Base-by-base conservation (phyloP, 1,284 basidiomycete species). In the Apiotrichum porosum region DNA sequence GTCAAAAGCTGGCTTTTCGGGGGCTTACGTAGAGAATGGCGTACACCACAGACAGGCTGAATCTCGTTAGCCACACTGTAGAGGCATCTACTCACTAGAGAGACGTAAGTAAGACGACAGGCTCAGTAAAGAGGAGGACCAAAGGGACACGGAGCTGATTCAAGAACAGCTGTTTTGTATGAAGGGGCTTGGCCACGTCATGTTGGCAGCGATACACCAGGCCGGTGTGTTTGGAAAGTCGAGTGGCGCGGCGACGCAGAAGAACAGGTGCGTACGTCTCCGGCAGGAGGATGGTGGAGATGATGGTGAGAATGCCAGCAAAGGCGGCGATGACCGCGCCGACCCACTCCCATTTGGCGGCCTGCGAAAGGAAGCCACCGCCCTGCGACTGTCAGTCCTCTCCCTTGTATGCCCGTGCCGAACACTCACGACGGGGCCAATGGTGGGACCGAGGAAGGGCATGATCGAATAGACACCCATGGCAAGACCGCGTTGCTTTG, bases 281-380 rank as follows among this genome's bases (percentile, higher is more conserved):
- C 4, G 74, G 71, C 15, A 63, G 57, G 44, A 65, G 49, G 38
- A 63, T 31, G n/a, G 58, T 44, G 39, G 55, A 57, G 14, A 62
- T 46, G 49, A 68, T 53, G 32, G 66, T 65, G 18, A 62, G 50
- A 2, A 39, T 37, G 17, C 62, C 47, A 50, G 65, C 66, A 60
- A 75, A 71, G 35, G 74, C 60, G 56, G 83, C 79, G 72, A 84
- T 79, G 35, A 85, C 68, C 76, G 81, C 84, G 61, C 84, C 84
- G 44, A 81, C 81, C 74, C 76, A 77, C 23, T 72, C 51, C 76
- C 75, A 77, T 0, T 58, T 61, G 4, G 49, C 28, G 9, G 30
- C 34, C 3, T 31, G 21, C 0, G 42, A 47, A 15, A 53, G 39
- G 32, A 51, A 51, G 14, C 54, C 51, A 14, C 47, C 51, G 13